These are phyloP conservation scores for Daldinia sp. DNA, from an alignment of 2,329 filamentous ascomycete genomes.

Conservation along the genomic window DNA sequence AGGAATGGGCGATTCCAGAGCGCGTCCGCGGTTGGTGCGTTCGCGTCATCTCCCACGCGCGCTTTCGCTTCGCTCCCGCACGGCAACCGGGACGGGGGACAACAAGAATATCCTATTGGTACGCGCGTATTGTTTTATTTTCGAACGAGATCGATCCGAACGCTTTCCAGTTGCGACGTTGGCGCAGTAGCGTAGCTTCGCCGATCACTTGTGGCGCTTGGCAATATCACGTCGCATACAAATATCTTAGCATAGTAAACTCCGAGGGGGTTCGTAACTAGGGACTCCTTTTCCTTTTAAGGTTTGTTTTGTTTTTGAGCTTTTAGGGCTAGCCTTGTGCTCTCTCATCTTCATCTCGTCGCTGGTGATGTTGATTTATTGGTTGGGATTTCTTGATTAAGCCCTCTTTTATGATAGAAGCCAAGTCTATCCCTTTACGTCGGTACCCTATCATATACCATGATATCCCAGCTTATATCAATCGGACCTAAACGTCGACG, in stretches of 20 bases:
- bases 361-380: constrained; percentile 26
- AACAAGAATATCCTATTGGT: constrained; percentile 39
- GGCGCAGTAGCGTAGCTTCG: constrained; percentile 14
- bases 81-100: constrained; percentile 8
- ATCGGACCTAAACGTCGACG: constrained; percentile 27
- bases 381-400: constrained; percentile 21
- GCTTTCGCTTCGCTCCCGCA: constrained; percentile 26
- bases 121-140: constrained; percentile 5
- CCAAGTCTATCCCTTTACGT: constrained; percentile 23
- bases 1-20: constrained; percentile 15
- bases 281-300: constrained; percentile 11
- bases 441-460: constrained; percentile 32
- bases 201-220: constrained; percentile 34
- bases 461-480: constrained; percentile 14
- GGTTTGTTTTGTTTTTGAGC: constrained; percentile 1
- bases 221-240: not conserved
- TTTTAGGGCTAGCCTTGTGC: constrained; percentile 36
- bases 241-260: constrained; percentile 13
- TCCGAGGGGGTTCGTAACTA: constrained; percentile 4
- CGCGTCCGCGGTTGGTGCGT: constrained; percentile 31
- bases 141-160: constrained; percentile 29
- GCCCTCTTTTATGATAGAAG: constrained; percentile 20
- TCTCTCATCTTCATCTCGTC: constrained; percentile 10
- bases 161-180: constrained; percentile 17
- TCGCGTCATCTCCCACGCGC: constrained; percentile 35